phyloP scores from a whole-genome alignment of 257 asterid genomes.

The Leonotis leonurus region DNA sequence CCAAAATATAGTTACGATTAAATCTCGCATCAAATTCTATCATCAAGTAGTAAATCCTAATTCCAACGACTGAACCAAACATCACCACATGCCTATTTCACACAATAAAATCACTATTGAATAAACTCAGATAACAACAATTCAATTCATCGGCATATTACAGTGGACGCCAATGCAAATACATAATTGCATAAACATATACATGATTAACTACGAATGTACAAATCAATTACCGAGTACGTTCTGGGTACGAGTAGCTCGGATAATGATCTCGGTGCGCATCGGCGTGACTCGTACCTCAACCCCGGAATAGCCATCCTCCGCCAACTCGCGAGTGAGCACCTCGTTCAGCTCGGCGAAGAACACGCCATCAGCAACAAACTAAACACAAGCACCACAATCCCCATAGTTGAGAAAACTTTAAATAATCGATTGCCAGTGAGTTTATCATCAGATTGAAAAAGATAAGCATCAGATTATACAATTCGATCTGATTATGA shows the following conservation, averaged over 20 bases:
- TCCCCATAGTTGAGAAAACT: background rate
- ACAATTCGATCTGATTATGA: background rate
- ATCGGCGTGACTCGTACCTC: constrained; percentile 61
- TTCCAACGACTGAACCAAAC: background rate
- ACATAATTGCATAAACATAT: background rate
- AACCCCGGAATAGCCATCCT: constrained; percentile 60
- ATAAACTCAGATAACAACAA: background rate
- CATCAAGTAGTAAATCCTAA: background rate
- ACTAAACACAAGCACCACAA: constrained; percentile 16
- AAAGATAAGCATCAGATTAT: background rate
- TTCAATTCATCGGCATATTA: background rate
- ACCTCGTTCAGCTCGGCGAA: constrained; percentile 52
- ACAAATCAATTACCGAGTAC: constrained; percentile 37
- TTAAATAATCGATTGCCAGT: background rate
- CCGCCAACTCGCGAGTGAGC: constrained; percentile 52
- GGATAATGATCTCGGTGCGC: constrained; percentile 55
- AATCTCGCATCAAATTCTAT: background rate
- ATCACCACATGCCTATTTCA: too few relatives aligned
- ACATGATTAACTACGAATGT: background rate
- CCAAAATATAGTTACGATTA: too few relatives aligned
- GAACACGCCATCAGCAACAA: constrained; percentile 52
- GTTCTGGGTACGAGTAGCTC: constrained; percentile 58
- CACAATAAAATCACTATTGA: background rate
- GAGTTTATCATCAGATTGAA: background rate
- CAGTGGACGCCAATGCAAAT: background rate